phyloP scores from a whole-genome alignment of 2,329 filamentous ascomycete genomes.

The Arthrobotrys pseudoclavata region DNA sequence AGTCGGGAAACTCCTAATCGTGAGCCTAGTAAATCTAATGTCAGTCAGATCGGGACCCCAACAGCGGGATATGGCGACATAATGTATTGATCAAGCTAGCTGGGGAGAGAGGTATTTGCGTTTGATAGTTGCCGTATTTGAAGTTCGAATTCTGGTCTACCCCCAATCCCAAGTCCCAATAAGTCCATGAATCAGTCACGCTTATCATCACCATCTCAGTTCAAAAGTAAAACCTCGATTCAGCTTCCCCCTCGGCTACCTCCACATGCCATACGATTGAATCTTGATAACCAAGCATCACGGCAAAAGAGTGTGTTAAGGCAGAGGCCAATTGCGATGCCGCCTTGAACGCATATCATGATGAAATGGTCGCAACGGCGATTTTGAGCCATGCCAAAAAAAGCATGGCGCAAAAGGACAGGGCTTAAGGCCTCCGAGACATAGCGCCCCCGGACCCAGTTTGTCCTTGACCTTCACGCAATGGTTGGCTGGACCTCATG shows the following conservation, averaged over 20 bases:
- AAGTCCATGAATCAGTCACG: not conserved
- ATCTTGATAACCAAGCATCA: conserved; percentile 8
- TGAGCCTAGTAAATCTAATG: conserved; percentile 18
- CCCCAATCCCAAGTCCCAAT: not conserved
- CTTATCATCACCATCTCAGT: not conserved
- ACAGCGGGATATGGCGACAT: conserved; percentile 49
- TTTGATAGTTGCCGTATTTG: conserved; percentile 36
- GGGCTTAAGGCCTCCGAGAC: conserved; percentile 55
- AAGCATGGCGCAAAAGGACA: conserved; percentile 39
- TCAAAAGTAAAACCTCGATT: conserved; percentile 13
- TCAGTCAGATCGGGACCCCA: conserved; percentile 6
- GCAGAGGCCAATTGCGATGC: conserved; percentile 26
- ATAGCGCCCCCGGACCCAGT: conserved; percentile 29
- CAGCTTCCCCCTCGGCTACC: conserved; percentile 18
- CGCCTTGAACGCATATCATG: conserved; percentile 16
- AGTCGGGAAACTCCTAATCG: conserved; percentile 33
- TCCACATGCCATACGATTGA: conserved; percentile 12
- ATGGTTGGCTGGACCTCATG: conserved; percentile 46
- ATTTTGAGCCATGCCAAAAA: conserved; percentile 25
- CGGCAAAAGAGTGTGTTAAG: conserved; percentile 6
- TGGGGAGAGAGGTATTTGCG: conserved; percentile 13
- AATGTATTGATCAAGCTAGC: conserved; percentile 9
- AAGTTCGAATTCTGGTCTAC: not conserved
- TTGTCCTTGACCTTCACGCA: conserved; percentile 15
- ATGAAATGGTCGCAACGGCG: conserved; percentile 37